Evolutionary conservation across 768 basidiomycete species (phyloP).

Genomic region (Agaricus subrufescens): DNA sequence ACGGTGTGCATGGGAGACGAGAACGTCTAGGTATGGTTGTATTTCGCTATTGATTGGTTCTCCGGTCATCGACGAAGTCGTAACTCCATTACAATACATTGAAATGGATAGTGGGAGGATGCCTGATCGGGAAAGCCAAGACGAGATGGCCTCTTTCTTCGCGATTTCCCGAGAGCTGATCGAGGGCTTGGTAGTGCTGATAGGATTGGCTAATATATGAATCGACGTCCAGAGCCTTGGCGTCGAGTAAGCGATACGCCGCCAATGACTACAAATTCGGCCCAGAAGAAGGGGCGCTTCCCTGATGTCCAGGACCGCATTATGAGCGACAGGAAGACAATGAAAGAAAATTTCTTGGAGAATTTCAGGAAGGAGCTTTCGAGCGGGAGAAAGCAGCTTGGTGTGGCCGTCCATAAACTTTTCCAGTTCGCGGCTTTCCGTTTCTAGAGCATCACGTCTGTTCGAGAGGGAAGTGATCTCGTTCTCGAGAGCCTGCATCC

Average conservation of each 20-base stretch:
- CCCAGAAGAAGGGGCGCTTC: constrained; percentile 12
- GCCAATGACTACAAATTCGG: constrained; percentile 11
- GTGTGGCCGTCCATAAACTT: background rate
- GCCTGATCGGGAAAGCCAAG: constrained; percentile 6
- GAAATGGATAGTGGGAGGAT: constrained; percentile 6
- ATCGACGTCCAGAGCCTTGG: constrained; percentile 10
- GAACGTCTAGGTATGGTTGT: background rate
- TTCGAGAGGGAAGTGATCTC: background rate
- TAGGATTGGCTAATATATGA: constrained; percentile 3
- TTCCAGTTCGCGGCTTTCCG: background rate
- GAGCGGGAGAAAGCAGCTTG: background rate
- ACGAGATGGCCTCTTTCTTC: background rate
- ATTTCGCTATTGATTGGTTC: background rate
- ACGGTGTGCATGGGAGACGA: background rate
- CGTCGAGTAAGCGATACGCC: constrained; percentile 11
- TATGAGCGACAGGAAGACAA: constrained; percentile 8
- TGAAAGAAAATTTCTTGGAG: constrained; percentile 12
- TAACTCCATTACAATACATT: background rate
- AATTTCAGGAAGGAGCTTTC: constrained; percentile 1
- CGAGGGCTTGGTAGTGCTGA: no score
- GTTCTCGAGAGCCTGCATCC: background rate
- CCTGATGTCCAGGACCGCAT: constrained; percentile 4
- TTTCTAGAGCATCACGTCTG: background rate
- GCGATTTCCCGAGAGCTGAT: background rate
- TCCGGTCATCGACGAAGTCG: background rate